phyloP scores from a whole-genome alignment of 179 eudicot genomes.

The Nepenthes alata region DNA sequence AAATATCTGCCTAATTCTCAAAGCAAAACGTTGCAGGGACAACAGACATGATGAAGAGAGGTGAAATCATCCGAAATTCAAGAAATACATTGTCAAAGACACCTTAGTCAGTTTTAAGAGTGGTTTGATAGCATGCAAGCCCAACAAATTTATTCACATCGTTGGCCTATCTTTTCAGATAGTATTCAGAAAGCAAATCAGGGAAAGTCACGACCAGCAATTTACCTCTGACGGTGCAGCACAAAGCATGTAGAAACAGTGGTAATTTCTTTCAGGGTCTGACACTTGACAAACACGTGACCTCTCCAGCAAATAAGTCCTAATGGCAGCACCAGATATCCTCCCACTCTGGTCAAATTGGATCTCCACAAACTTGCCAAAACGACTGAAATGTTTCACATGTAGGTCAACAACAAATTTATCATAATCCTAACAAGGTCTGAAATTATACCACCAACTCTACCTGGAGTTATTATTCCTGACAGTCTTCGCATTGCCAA shows the following conservation, averaged over 20 bases:
- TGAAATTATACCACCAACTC: background rate
- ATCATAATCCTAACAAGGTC: background rate
- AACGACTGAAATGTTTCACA: conserved; percentile 52
- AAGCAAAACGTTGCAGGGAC: background rate
- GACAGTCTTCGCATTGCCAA: conserved; percentile 97
- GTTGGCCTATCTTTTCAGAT: background rate
- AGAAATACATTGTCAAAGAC: background rate
- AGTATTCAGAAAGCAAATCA: background rate
- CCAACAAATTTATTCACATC: background rate
- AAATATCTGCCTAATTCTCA: no score
- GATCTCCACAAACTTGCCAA: conserved; percentile 96
- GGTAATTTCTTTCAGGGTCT: conserved; percentile 97
- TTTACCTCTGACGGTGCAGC: conserved; percentile 83
- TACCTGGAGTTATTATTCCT: conserved; percentile 98
- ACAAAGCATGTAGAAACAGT: conserved; percentile 99
- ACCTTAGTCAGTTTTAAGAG: background rate
- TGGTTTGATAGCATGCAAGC: background rate
- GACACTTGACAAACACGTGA: conserved; percentile 98
- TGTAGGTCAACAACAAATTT: conserved; percentile 10
- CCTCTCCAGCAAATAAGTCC: conserved; percentile 90
- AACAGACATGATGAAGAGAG: background rate
- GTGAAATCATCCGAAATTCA: background rate
- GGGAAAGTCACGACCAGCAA: conserved; percentile 3
- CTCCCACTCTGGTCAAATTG: conserved; percentile 81
- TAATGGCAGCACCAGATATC: conserved; percentile 92